A percentile compares a stretch with the other conserved stretches of the same genome.
phyloP scores from a whole-genome alignment of 2,329 filamentous ascomycete genomes.

The Fusarium lateritium region DNA sequence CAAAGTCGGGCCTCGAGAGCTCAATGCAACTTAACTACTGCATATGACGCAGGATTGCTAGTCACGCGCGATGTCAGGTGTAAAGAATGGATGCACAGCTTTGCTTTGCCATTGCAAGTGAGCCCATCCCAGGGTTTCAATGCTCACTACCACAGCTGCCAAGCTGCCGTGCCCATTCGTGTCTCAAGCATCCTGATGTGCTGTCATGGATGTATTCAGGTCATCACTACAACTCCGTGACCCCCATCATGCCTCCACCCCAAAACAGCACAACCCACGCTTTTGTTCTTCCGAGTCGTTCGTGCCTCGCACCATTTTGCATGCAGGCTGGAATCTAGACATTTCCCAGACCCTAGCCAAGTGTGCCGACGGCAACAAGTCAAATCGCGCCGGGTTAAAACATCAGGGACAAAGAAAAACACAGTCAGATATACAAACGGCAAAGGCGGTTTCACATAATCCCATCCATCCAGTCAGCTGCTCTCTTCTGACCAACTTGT shows the following conservation, averaged over 20 bases:
- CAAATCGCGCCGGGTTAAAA: constrained; percentile 13
- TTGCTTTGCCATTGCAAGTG: constrained; percentile 4
- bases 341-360: constrained; percentile 22
- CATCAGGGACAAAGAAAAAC: constrained; percentile 24
- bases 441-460: constrained; percentile 39
- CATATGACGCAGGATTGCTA: constrained; percentile 35
- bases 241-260: constrained; percentile 46
- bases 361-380: constrained; percentile 12
- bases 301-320: constrained; percentile 42
- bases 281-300: constrained; percentile 26
- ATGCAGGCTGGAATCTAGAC: constrained; percentile 35
- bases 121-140: constrained; percentile 18
- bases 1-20: constrained; percentile 29
- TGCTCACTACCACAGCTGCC: constrained; percentile 1
- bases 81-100: not conserved
- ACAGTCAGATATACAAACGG: constrained; percentile 31
- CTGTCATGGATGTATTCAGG: constrained; percentile 31
- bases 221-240: constrained; percentile 31
- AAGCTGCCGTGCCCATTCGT: constrained; percentile 20
- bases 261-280: constrained; percentile 31
- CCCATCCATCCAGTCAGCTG: constrained; percentile 31
- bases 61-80: constrained; percentile 31
- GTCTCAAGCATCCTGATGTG: constrained; percentile 21
- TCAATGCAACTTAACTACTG: constrained; percentile 34
- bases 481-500: constrained; percentile 34